Percentiles rank a stretch among this genome's conserved stretches.
Conservation (phyloP, 2,329 filamentous ascomycete species). For the Fusarium oligoseptatum region DNA sequence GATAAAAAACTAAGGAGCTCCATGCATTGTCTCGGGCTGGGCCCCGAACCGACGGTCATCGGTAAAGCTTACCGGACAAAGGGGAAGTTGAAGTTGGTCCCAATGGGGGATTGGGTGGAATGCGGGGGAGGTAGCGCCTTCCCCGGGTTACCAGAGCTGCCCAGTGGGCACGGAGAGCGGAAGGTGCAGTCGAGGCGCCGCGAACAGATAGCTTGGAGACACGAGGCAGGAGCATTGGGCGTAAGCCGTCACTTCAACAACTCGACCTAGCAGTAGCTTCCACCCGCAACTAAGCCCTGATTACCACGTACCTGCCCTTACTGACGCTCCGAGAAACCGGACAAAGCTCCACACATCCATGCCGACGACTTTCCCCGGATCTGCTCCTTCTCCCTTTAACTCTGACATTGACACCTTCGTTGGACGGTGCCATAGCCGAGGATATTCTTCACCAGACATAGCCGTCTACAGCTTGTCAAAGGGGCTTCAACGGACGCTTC, state of each 20-base stretch:
- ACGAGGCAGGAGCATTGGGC: conserved; percentile 15
- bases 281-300: background rate
- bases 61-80: conserved; percentile 31
- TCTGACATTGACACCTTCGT: background rate
- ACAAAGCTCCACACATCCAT: conserved; percentile 7
- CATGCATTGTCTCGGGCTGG: conserved; percentile 16
- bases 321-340: background rate
- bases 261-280: background rate
- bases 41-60: conserved; percentile 27
- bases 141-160: conserved; percentile 7
- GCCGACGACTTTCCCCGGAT: conserved; percentile 4
- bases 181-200: background rate
- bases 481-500: conserved; percentile 20
- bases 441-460: conserved; percentile 20
- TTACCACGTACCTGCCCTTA: background rate
- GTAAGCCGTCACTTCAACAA: background rate
- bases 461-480: conserved; percentile 11
- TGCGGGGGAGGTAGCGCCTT: conserved; percentile 24
- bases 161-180: conserved; percentile 13
- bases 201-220: conserved; percentile 1
- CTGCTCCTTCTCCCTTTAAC: conserved; percentile 5
- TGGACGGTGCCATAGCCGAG: background rate
- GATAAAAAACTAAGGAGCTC: background rate
- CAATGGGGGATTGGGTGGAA: conserved; percentile 6
- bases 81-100: conserved; percentile 10